These are phyloP conservation scores for Malassezia yamatoensis DNA, from an alignment of 1,284 basidiomycete genomes.

Conservation along the genomic window DNA sequence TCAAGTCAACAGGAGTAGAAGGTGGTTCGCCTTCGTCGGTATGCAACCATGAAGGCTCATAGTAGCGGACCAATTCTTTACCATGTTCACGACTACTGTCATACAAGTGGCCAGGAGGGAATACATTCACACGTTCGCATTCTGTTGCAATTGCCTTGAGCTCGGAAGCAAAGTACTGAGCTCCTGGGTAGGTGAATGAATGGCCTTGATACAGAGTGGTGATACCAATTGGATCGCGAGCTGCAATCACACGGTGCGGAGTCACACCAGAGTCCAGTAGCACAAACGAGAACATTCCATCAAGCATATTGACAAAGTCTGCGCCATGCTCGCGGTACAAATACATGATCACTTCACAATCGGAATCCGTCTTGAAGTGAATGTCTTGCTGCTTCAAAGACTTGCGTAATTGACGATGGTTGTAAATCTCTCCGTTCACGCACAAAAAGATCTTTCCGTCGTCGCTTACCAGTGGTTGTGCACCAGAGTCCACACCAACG, in stretches of 20 bases:
- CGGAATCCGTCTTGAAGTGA: slow-evolving; percentile 92
- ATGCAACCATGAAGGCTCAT: slow-evolving; percentile 47
- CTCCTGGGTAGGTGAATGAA: slow-evolving; percentile 72
- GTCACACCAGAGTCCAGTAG: slow-evolving; percentile 83
- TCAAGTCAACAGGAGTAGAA: slow-evolving; percentile 61
- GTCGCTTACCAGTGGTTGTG: slow-evolving; percentile 81
- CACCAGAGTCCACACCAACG: slow-evolving; percentile 95
- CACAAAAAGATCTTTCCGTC: slow-evolving; percentile 77
- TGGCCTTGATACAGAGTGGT: slow-evolving; percentile 96
- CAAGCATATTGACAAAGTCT: slow-evolving; percentile 55
- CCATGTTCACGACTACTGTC: slow-evolving; percentile 40
- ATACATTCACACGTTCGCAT: slow-evolving; percentile 86
- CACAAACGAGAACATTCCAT: slow-evolving; percentile 99
- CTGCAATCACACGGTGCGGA: slow-evolving; percentile 82
- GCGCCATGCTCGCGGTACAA: slow-evolving; percentile 49
- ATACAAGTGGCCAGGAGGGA: slow-evolving; percentile 86
- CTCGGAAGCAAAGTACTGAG: slow-evolving; percentile 87
- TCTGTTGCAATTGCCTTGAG: slow-evolving; percentile 85
- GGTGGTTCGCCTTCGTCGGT: slow-evolving; percentile 55
- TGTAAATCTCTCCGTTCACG: slow-evolving; percentile 99
- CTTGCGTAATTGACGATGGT: slow-evolving; percentile 75
- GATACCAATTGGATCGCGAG: slow-evolving; percentile 93
- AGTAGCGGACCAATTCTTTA: slow-evolving; percentile 48
- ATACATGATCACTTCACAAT: slow-evolving; percentile 88
- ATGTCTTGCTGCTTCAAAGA: slow-evolving; percentile 55